Evolutionary conservation across 2,329 filamentous ascomycete genomes (phyloP).

Genomic region (Fusarium protoensiforme): DNA sequence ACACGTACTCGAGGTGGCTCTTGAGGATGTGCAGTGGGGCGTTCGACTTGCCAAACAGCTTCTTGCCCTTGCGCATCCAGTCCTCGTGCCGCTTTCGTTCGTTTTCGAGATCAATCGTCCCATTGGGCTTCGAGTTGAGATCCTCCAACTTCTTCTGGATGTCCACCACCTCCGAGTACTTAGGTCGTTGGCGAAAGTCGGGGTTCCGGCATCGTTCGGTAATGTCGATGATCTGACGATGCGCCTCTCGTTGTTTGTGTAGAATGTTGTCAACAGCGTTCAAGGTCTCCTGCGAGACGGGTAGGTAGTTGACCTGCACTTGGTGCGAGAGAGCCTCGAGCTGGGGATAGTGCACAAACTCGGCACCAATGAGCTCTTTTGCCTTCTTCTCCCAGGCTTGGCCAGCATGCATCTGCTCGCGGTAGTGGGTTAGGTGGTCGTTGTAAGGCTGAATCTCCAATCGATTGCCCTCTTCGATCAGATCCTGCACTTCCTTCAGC

Average conservation of each 20-base stretch:
- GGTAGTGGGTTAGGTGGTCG: slow-evolving; percentile 80
- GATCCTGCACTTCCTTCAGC: slow-evolving; percentile 79
- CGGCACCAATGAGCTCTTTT: slow-evolving; percentile 90
- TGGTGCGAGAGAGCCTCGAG: slow-evolving; percentile 91
- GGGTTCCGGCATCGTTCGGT: slow-evolving; percentile 80
- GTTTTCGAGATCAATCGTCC: slow-evolving; percentile 91
- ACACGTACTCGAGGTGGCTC: slow-evolving; percentile 92
- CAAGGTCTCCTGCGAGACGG: slow-evolving; percentile 84
- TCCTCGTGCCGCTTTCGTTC: slow-evolving; percentile 96
- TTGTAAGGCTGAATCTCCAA: slow-evolving; percentile 84
- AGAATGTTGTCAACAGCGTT: slow-evolving; percentile 89
- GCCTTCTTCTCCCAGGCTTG: slow-evolving; percentile 94
- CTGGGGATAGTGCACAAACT: slow-evolving; percentile 92
- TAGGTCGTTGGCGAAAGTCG: slow-evolving; percentile 83
- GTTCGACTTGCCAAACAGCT: slow-evolving; percentile 97
- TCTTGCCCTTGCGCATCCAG: slow-evolving; percentile 99
- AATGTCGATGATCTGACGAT: slow-evolving; percentile 85
- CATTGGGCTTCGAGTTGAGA: slow-evolving; percentile 90
- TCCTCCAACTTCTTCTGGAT: slow-evolving; percentile 89
- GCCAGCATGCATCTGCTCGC: slow-evolving; percentile 80
- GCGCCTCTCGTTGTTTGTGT: slow-evolving; percentile 94
- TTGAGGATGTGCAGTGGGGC: slow-evolving; percentile 96
- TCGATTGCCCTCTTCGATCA: slow-evolving; percentile 81
- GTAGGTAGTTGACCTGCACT: slow-evolving; percentile 75
- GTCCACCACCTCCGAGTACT: slow-evolving; percentile 89